Base-by-base conservation (phyloP, 176 grass and related monocot genomes). In the Pharus latifolius region DNA sequence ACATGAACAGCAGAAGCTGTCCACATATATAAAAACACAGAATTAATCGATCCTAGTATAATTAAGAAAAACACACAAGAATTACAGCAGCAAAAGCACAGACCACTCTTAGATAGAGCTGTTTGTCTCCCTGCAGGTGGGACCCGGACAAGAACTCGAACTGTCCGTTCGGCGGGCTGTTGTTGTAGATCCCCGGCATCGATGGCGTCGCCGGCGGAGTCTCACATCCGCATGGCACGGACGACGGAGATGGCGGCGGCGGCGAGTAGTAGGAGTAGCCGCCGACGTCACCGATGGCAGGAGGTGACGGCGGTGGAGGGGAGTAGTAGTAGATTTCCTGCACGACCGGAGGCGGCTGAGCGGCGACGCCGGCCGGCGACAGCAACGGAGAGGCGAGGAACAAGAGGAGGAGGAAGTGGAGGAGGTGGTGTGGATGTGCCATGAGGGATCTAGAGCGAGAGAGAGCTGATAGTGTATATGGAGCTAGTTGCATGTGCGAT, bases 291-390 rank as follows among this genome's bases (percentile, higher is more conserved):
- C 31, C 10, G 18, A 2, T 12, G 15, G 5, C 24, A 13, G 68
- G 31, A 7, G 75, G 43, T 6, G 68, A 43, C 19, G 84, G 84
- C 59, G 84, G 84, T 20, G 84, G 78, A 3, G 84, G 84, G n/a
- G 78, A 87, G 73, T 78, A 78, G 73, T 81, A 87, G 73, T 46
- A 81, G 84, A 81, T 60, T 49, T 30, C 24, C 22, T 77, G 32
- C 33, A 72, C 67, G 2, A 62, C 2, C 1, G 57, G 67, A 2
- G 56, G 77, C 22, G 67, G 56, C 60, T 53, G 73, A 3, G 35
- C 56, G 5, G 20, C 15, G 14, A 0, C 63, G 10, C 45, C 30
- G 17, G 52, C 42, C 30, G 40, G 63, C 55, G 17, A 59, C 7
- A 8, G 65, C 28, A 9, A 6, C 17, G 6, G 43, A 16, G 74